Conservation (phyloP, 371 early-diverging fungal species). For the Umbelopsis sp. region DNA sequence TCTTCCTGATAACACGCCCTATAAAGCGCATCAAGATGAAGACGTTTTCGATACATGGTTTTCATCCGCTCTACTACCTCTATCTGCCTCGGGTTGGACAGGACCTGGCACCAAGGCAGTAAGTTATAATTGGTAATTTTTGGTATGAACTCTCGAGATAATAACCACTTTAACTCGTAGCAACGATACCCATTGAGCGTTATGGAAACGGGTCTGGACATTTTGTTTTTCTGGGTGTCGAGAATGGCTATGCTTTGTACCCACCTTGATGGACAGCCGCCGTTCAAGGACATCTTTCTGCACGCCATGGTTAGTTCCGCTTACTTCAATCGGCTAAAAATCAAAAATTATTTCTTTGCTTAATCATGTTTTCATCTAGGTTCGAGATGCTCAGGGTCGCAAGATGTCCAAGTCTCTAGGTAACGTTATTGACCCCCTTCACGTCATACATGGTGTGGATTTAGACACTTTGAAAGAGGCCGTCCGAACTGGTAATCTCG, state of each 20-base stretch:
- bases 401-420: constrained; percentile 98
- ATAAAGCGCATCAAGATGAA: constrained; percentile 69
- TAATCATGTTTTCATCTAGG: constrained; percentile 36
- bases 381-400: constrained; percentile 96
- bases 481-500: constrained; percentile 79
- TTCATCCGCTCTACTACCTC: constrained; percentile 99
- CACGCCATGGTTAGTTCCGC: constrained; percentile 72
- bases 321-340: not conserved
- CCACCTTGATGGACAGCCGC: constrained; percentile 80
- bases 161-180: constrained; percentile 34
- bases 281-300: constrained; percentile 86
- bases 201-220: constrained; percentile 99
- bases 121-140: not conserved
- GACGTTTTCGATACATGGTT: constrained; percentile 99
- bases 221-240: constrained; percentile 99
- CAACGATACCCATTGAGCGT: constrained; percentile 82
- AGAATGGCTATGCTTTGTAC: constrained; percentile 99
- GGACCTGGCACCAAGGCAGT: constrained; percentile 18
- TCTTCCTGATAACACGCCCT: not conserved
- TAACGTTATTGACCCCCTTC: constrained; percentile 97
- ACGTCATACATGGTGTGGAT: constrained; percentile 91
- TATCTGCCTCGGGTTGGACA: constrained; percentile 98
- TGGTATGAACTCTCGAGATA: not conserved
- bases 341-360: too few relatives aligned
- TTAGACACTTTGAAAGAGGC: constrained; percentile 68